A percentile compares a stretch with the other conserved stretches of the same genome.
phyloP scores from a whole-genome alignment of 2,329 filamentous ascomycete species.

The Fusarium cicatricum region DNA sequence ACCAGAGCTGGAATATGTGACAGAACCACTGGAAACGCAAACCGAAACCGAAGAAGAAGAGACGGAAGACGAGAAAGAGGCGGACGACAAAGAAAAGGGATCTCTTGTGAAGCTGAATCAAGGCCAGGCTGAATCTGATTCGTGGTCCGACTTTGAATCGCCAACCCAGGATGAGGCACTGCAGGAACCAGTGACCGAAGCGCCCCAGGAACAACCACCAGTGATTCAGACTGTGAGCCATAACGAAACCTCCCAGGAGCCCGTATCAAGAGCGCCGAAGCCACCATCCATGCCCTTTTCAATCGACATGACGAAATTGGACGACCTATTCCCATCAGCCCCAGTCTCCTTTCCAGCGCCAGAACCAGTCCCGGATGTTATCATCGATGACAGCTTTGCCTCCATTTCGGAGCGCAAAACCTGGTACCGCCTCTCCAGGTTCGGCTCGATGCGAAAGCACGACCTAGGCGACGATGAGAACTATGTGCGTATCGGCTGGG shows the following conservation, averaged over 20 bases:
- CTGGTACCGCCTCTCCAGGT: conserved; percentile 71
- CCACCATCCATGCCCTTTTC: conserved; percentile 32
- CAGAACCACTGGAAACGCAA: background rate
- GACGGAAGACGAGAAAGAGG: conserved; percentile 1
- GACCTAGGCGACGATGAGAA: conserved; percentile 65
- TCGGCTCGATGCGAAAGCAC: conserved; percentile 65
- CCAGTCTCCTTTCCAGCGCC: conserved; percentile 40
- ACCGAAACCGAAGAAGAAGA: background rate
- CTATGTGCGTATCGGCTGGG: conserved; percentile 68
- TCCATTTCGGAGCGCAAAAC: conserved; percentile 66
- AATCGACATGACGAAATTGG: conserved; percentile 48
- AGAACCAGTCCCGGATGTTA: conserved; percentile 53
- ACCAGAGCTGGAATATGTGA: background rate
- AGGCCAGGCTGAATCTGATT: conserved; percentile 15
- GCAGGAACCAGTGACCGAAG: background rate
- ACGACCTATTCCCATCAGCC: conserved; percentile 45
- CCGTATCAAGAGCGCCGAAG: conserved; percentile 4
- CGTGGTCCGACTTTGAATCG: conserved; percentile 34
- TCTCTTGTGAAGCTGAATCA: background rate
- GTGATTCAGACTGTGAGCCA: background rate
- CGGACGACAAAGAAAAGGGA: background rate
- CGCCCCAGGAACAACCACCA: background rate
- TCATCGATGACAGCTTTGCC: conserved; percentile 62
- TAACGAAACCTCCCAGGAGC: background rate
- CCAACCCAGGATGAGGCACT: conserved; percentile 11